Evolutionary conservation across 148 eudicot species (phyloP).

Genomic region (Silene latifolia): DNA sequence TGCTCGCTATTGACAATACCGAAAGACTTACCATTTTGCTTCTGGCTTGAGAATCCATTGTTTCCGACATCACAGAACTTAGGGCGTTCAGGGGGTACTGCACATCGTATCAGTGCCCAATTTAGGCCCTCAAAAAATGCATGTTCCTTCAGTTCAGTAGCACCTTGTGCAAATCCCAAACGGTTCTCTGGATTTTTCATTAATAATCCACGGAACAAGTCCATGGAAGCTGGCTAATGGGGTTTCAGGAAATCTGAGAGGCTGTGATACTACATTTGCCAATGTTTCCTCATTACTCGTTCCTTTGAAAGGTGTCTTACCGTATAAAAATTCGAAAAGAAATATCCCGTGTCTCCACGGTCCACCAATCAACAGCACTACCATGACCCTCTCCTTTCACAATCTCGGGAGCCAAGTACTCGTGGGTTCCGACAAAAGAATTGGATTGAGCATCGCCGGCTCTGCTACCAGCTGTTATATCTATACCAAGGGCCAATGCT

Average conservation of each 20-base stretch:
- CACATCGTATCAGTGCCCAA: conserved; percentile 78
- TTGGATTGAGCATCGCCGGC: conserved; percentile 75
- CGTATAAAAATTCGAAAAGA: conserved; percentile 66
- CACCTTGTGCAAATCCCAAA: conserved; percentile 64
- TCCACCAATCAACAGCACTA: conserved; percentile 97
- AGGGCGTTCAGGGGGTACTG: conserved; percentile 69
- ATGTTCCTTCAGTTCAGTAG: conserved; percentile 72
- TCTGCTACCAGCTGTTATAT: conserved; percentile 51
- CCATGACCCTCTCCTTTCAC: conserved; percentile 90
- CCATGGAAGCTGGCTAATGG: conserved; percentile 60
- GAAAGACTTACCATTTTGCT: conserved; percentile 19
- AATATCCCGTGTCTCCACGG: conserved; percentile 89
- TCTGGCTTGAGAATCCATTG: conserved; percentile 22
- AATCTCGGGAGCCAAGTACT: conserved; percentile 86
- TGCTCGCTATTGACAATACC: conserved; percentile 25
- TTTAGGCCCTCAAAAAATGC: conserved; percentile 73
- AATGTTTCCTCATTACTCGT: conserved; percentile 59
- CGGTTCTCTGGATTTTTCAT: conserved; percentile 62
- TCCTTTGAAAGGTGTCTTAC: conserved; percentile 82
- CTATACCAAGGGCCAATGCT: too few species aligned
- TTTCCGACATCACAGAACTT: conserved; percentile 29
- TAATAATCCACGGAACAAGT: conserved; percentile 55
- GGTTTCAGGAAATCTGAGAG: conserved; percentile 51
- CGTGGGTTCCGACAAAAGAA: conserved; percentile 96
- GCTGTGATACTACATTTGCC: conserved; percentile 51